phyloP scores from a whole-genome alignment of 345 rosid genomes.

The Syzygium grande region DNA sequence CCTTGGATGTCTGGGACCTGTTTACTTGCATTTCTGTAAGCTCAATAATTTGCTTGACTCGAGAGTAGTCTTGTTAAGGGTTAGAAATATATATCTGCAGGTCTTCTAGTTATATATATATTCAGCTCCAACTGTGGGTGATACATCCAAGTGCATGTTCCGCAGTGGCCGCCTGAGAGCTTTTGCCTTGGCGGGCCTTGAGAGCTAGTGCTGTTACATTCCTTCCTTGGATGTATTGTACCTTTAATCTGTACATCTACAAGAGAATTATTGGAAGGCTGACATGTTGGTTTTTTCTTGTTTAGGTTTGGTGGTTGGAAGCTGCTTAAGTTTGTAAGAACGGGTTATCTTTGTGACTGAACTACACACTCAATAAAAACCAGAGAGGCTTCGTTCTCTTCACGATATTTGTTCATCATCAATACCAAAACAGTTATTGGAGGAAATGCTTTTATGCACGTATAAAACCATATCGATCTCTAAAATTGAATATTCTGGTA shows the following conservation, averaged over 20 bases:
- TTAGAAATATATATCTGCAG: background rate
- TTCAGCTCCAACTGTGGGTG: slow-evolving; percentile 5
- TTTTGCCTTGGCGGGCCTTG: slow-evolving; percentile 59
- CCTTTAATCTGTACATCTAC: background rate
- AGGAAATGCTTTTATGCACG: background rate
- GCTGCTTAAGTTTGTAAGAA: background rate
- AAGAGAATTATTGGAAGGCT: background rate
- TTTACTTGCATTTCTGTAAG: background rate
- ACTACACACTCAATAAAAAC: background rate
- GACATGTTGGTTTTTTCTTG: background rate
- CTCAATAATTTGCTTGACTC: background rate
- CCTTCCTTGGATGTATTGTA: slow-evolving; percentile 53
- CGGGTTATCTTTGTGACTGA: background rate
- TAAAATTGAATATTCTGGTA: background rate
- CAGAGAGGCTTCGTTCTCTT: background rate
- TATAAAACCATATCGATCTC: background rate
- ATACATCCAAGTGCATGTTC: slow-evolving; percentile 31
- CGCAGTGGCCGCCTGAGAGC: slow-evolving; percentile 83
- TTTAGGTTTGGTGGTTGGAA: background rate
- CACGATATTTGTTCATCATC: background rate
- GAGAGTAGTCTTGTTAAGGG: background rate
- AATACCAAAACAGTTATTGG: background rate
- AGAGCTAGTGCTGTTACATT: slow-evolving; percentile 41
- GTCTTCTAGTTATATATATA: background rate
- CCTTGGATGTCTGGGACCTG: slow-evolving; percentile 21